Base-by-base conservation (phyloP, 1,139 yeast species). In the Groenewaldozyma sp. region DNA sequence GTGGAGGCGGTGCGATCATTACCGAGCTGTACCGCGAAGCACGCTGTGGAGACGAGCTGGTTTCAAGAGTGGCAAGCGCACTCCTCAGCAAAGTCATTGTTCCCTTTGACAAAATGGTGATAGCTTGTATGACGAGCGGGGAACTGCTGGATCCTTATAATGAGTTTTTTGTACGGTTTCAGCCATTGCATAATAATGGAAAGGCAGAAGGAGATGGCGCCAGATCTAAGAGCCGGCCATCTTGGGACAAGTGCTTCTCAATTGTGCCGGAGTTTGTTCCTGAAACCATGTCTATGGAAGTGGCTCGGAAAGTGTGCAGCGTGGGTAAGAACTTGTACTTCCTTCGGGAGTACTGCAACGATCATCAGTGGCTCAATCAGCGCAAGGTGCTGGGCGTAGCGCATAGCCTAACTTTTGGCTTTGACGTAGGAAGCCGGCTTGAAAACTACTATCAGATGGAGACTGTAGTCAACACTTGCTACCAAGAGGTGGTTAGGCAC, bases 301-400 rank as follows among this genome's bases (percentile, higher is more conserved):
- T 73, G 1, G 78, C 84, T 1, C 56, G 63, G 20, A 71, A 73
- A 47, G 73, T 82, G 7, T 81, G 71, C 49, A 83, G 84, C 43
- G 77, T 82, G 20, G 98, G 98, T 1, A 78, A 82, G 48, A 74
- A 84, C 13, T 64, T 81, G n/a, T 70, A 76, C 29, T 88, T 81
- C 54, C 62, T 91, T 34, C 74, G 77, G 35, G 67, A 67, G 27
- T 73, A 74, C 37, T 82, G 96, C 47, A 65, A 66, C 10, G 87
- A 80, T 48, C 59, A 70, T 19, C 70, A 67, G 26, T 81, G 83
- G 81, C 66, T 74, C 13, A 71, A 71, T 46, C 55, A 59, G 20
- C 70, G 59, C 24, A 45, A 49, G 11, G 38, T 29, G 11, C 10
- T 11, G 26, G 26, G 26, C 26, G 10, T 22, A 11, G 22, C 20